These are phyloP conservation scores for Aspergillus texensis DNA, from an alignment of 2,329 filamentous ascomycete species.

Conservation along the genomic window DNA sequence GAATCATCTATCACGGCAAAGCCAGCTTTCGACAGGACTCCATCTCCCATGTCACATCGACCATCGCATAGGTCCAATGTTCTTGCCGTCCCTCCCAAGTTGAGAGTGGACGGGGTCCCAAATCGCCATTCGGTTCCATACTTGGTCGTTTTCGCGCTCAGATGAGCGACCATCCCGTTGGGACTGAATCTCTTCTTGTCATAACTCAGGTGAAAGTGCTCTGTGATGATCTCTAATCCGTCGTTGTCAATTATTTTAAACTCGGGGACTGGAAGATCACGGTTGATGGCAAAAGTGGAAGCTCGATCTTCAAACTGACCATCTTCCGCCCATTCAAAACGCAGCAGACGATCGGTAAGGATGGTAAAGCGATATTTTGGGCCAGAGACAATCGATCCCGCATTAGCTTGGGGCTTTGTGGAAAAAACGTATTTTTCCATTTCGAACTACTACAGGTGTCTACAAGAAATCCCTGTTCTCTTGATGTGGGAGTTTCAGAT, in stretches of 20 bases:
- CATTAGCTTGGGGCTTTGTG: slow-evolving; percentile 35
- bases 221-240: slow-evolving; percentile 59
- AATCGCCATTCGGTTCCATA: slow-evolving; percentile 57
- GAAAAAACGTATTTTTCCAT: not conserved
- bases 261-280: slow-evolving; percentile 51
- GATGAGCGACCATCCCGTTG: slow-evolving; percentile 51
- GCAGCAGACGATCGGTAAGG: slow-evolving; percentile 58
- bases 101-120: slow-evolving; percentile 45
- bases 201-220: slow-evolving; percentile 60
- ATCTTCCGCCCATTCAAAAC: slow-evolving; percentile 65
- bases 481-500: not conserved
- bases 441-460: not conserved
- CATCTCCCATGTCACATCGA: slow-evolving; percentile 51
- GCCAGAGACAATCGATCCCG: slow-evolving; percentile 50
- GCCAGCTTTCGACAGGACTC: slow-evolving; percentile 55
- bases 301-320: slow-evolving; percentile 64
- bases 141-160: slow-evolving; percentile 46
- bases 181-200: slow-evolving; percentile 59
- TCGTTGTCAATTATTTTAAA: slow-evolving; percentile 53
- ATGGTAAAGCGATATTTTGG: slow-evolving; percentile 62
- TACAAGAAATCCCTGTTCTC: not conserved
- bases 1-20: slow-evolving; percentile 59
- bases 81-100: slow-evolving; percentile 54
- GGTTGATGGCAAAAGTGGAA: slow-evolving; percentile 63
- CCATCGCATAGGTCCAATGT: slow-evolving; percentile 60